Percentiles rank a stretch among this genome's conserved stretches.
Evolutionary conservation across 2,329 filamentous ascomycete genomes (phyloP).

Genomic region (Stylonectria norvegica): DNA sequence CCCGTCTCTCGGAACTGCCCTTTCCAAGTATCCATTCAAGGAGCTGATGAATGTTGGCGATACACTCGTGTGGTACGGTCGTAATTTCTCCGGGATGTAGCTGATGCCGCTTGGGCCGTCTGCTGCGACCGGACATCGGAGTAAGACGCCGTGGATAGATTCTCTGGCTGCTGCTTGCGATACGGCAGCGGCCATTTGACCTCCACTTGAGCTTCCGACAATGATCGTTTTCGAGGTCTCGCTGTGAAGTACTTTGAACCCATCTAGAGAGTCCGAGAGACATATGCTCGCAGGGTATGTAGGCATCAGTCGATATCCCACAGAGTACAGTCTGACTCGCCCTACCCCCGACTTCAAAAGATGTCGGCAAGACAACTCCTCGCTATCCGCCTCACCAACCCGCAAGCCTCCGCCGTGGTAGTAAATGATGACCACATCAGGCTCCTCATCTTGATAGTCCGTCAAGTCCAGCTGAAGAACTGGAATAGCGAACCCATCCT

Average conservation of each 20-base stretch:
- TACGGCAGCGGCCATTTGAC: constrained; percentile 45
- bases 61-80: constrained; percentile 38
- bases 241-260: constrained; percentile 25
- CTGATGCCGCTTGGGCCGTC: constrained; percentile 38
- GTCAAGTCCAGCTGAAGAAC: constrained; percentile 33
- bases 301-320: constrained; percentile 46
- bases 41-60: constrained; percentile 37
- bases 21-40: constrained; percentile 31
- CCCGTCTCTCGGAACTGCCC: constrained; percentile 38
- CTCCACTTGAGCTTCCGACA: constrained; percentile 46
- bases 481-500: constrained; percentile 35
- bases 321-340: constrained; percentile 38
- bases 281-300: constrained; percentile 37
- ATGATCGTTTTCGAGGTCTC: constrained; percentile 30
- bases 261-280: constrained; percentile 40
- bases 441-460: constrained; percentile 5
- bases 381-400: constrained; percentile 48
- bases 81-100: constrained; percentile 37
- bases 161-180: constrained; percentile 30
- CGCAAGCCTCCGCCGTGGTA: constrained; percentile 47
- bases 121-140: constrained; percentile 48
- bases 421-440: constrained; percentile 38
- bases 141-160: constrained; percentile 38
- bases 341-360: constrained; percentile 32
- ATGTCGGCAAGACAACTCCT: constrained; percentile 46